Evolutionary conservation across 441 rosid species (phyloP), one percentile per base, ranked within the genome.

Genomic region (Viola pubescens): DNA sequence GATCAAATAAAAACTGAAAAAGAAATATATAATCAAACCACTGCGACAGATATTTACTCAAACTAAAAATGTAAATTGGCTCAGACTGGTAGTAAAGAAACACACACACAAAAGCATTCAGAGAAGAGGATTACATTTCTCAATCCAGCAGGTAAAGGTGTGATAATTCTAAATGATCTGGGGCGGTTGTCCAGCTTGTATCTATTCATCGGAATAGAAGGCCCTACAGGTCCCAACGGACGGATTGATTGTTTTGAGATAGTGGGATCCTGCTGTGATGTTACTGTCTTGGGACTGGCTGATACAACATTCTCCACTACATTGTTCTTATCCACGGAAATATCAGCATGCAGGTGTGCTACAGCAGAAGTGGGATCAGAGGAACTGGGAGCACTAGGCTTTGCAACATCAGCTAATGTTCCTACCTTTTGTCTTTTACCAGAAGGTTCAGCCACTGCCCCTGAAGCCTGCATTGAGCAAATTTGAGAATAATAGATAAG

Each of bases 121-220:
- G 63, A 64, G 48, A 69, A 74, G 74, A 12, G 57, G 70, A 74
- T 66, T 77, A 94, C 99, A 81, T 84, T 82, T n/a, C 82, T 82
- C 68, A 94, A 81, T 59, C 83, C 91, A 69, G 72, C 48, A 4
- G 99, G 97, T 70, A 90, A 74, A 56, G 99, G 97, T 47, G 89
- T 88, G 43, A 67, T 58, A 48, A 94, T 75, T 74, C 71, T 88
- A 65, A 94, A 86, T 56, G 92, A 58, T 34, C 90, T 80, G 34
- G 97, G 80, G 41, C 92, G 95, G 75, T 85, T 82, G 75, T 94
- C 99, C 75, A 90, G 69, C 71, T 83, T 90, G 84, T 82, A 88
- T 80, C 83, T 79, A 76, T 85, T 92, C 51, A 60, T 59, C 65
- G 49, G 40, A 70, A 66, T 77, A 46, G 89, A 48, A 73, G 68